Conservation (phyloP, 306 rosid species). For the Aeschynomene evenia region DNA sequence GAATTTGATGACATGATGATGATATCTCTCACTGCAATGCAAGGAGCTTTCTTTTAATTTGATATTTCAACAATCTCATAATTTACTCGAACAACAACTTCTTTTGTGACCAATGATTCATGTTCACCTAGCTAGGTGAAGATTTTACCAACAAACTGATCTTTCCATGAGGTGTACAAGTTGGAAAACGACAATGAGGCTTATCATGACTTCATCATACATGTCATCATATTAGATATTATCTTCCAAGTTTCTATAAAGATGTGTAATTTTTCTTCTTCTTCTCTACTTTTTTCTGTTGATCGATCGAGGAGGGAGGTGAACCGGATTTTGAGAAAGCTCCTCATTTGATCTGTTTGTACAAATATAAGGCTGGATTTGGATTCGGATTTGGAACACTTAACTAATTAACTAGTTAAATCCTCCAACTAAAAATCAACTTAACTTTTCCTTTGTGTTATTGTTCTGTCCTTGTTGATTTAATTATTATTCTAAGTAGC, state of each 20-base stretch:
- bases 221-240: slow-evolving; percentile 23
- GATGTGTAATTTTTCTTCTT: slow-evolving; percentile 4
- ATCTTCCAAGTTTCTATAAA: slow-evolving; percentile 16
- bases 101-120: background rate
- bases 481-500: no score
- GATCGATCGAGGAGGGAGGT: no score
- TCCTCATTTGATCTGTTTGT: slow-evolving; percentile 1
- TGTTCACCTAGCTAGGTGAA: background rate
- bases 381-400: background rate
- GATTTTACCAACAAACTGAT: background rate
- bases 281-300: slow-evolving; percentile 14
- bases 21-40: background rate
- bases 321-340: background rate
- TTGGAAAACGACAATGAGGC: background rate
- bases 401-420: background rate
- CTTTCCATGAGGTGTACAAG: slow-evolving; percentile 2
- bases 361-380: background rate
- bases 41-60: background rate
- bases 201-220: slow-evolving; percentile 25
- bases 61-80: background rate
- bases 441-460: background rate
- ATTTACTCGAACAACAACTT: background rate
- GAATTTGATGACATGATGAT: background rate
- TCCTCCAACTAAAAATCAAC: background rate
- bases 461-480: background rate